Conservation (phyloP, 257 asterid species). For the Ophiorrhiza pumila region DNA sequence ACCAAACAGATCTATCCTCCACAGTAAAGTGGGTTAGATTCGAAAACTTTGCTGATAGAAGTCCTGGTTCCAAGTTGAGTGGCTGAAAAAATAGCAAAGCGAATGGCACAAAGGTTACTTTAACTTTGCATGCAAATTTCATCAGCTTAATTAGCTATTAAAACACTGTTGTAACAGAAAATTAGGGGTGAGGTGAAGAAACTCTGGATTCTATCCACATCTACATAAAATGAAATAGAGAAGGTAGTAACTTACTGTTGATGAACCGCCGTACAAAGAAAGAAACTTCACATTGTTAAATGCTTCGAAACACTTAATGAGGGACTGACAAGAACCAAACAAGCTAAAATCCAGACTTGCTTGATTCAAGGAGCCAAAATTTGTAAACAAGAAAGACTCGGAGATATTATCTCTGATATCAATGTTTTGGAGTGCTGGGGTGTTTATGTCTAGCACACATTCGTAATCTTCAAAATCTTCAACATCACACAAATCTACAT, state of each 20-base stretch:
- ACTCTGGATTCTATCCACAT: too few relatives aligned
- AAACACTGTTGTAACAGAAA: too few relatives aligned
- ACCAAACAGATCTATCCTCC: background rate
- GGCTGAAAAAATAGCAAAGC: background rate
- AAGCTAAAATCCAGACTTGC: background rate
- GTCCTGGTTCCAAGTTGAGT: background rate
- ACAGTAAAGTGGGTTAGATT: background rate
- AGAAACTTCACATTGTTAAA: background rate
- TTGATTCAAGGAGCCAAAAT: background rate
- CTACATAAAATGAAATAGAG: too few relatives aligned
- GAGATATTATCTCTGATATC: background rate
- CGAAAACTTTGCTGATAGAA: background rate
- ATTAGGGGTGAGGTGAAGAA: too few relatives aligned
- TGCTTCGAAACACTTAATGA: background rate
- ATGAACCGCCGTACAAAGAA: background rate
- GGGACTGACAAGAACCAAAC: background rate
- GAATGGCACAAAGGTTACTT: too few relatives aligned
- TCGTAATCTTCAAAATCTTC: background rate
- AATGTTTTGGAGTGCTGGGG: background rate
- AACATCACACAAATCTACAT: too few relatives aligned
- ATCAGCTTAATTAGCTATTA: too few relatives aligned
- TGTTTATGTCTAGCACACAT: background rate
- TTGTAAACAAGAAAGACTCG: background rate
- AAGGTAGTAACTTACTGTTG: too few relatives aligned
- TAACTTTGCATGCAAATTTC: too few relatives aligned